Evolutionary conservation across 1,284 basidiomycete genomes (phyloP), one percentile per base, ranked within the genome.

Genomic region (Testicularia cyperi): DNA sequence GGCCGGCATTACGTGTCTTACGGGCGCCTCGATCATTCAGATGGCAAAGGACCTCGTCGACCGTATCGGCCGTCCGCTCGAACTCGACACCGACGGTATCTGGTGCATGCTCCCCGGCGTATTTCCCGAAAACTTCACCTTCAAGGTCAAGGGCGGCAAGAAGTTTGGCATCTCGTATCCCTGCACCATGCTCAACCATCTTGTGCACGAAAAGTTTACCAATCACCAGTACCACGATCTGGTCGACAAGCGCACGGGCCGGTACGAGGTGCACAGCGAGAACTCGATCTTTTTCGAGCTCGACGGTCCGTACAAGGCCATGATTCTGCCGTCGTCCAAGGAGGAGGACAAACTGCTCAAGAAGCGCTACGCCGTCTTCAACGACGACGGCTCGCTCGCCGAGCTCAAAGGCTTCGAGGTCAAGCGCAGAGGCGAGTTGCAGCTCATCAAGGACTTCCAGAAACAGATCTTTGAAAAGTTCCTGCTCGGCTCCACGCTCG

Each of bases 281-380:
- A 98, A 99, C 79, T 95, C 91, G n/a, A 99, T 99, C 78, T 99
- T 98, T 81, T 98, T 99, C 80, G 95, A 99, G 78, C 83, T 99
- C 45, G 95, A 99, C 72, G 95, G 95, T 1, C 95, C 95, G 0
- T 98, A 98, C 80, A 90, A 86, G 66, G 95, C 95, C 6, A 99
- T 99, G 95, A 97, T 98, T 68, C 82, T 99, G 21, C 95, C 95
- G 2, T 95, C 92, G 6, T 98, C 94, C 3, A 99, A 99, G 74
- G 95, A 99, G 78, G 95, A 99, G 78, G 95, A 98, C 78, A 99
- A 98, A 77, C 78, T 99, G 58, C 80, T 99, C 70, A 99, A 99
- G 82, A 99, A 99, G 78, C 88, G 95, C 36, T 99, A 98, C 70
- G 95, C 95, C 5, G 95, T 99, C n/a, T 98, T 98, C 81, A 94